Evolutionary conservation across 306 rosid genomes (phyloP).

Genomic region (Cicer cuneatum): DNA sequence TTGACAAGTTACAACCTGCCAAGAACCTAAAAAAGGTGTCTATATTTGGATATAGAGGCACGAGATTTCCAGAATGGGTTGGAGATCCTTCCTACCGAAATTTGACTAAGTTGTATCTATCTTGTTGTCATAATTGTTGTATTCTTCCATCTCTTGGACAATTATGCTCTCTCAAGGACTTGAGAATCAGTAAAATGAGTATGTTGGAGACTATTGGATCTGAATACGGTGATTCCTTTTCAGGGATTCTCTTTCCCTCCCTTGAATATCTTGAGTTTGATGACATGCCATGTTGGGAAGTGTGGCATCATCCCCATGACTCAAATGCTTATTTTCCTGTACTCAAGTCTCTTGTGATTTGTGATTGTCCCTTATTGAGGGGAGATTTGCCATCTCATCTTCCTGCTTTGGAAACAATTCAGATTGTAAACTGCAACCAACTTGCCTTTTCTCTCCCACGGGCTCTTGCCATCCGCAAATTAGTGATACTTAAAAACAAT

Average conservation of each 20-base stretch:
- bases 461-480: not conserved
- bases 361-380: not conserved
- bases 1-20: too few species aligned
- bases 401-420: not conserved
- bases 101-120: not conserved
- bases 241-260: not conserved
- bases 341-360: not conserved
- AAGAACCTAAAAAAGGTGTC: too few species aligned
- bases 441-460: not conserved
- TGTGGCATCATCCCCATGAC: not conserved
- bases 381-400: conserved; percentile 22
- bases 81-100: not conserved
- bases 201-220: not conserved
- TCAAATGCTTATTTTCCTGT: not conserved
- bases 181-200: not conserved
- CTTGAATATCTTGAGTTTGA: not conserved
- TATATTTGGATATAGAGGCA: too few species aligned
- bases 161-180: not conserved
- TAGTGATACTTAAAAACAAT: not conserved
- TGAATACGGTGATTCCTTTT: not conserved
- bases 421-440: not conserved
- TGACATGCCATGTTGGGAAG: not conserved
- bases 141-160: conserved; percentile 11
- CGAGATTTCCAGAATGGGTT: too few species aligned
- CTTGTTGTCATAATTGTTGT: not conserved